Evolutionary conservation across 495 filamentous ascomycete species (phyloP).

Genomic region (Talaromyces wortmannii): DNA sequence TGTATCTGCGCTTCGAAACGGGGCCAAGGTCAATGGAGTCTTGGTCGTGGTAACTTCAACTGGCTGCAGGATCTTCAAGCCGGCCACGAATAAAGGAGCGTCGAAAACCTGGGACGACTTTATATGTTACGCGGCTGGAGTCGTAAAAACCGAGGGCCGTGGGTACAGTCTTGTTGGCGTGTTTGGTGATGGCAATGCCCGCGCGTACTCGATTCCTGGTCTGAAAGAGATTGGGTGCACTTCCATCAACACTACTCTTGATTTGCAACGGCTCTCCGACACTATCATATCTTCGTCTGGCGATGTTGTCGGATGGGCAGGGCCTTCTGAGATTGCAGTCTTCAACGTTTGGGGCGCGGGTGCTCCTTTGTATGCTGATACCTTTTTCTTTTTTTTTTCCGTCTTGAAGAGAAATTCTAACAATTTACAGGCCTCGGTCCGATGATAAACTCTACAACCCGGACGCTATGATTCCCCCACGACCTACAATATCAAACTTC

Average conservation of each 20-base stretch:
- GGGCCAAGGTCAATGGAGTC: slow-evolving; percentile 64
- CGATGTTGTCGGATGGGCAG: slow-evolving; percentile 81
- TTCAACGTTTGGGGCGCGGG: slow-evolving; percentile 77
- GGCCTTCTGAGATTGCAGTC: slow-evolving; percentile 75
- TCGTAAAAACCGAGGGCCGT: slow-evolving; percentile 63
- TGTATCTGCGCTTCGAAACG: slow-evolving; percentile 65
- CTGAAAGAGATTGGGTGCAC: slow-evolving; percentile 77
- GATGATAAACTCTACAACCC: slow-evolving; percentile 75
- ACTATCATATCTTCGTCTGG: slow-evolving; percentile 67
- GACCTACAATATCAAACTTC: slow-evolving; percentile 92
- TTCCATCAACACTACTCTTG: slow-evolving; percentile 55
- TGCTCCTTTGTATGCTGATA: slow-evolving; percentile 37
- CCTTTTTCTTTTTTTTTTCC: neutral
- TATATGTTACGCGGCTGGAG: slow-evolving; percentile 68
- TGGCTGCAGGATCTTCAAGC: slow-evolving; percentile 78
- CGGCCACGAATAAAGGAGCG: slow-evolving; percentile 76
- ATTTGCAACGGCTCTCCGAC: slow-evolving; percentile 62
- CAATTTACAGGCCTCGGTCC: slow-evolving; percentile 30
- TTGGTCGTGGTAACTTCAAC: slow-evolving; percentile 62
- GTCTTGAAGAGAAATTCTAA: too few relatives aligned
- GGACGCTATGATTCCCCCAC: slow-evolving; percentile 59
- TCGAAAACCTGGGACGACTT: slow-evolving; percentile 80
- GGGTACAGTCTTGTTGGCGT: slow-evolving; percentile 76
- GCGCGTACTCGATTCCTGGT: slow-evolving; percentile 77
- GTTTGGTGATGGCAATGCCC: slow-evolving; percentile 70